A percentile compares a stretch with the other conserved stretches of the same genome.
These are phyloP conservation scores for Flaveria sonorensis DNA, from an alignment of 129 eudicot genomes.

Conservation along the genomic window DNA sequence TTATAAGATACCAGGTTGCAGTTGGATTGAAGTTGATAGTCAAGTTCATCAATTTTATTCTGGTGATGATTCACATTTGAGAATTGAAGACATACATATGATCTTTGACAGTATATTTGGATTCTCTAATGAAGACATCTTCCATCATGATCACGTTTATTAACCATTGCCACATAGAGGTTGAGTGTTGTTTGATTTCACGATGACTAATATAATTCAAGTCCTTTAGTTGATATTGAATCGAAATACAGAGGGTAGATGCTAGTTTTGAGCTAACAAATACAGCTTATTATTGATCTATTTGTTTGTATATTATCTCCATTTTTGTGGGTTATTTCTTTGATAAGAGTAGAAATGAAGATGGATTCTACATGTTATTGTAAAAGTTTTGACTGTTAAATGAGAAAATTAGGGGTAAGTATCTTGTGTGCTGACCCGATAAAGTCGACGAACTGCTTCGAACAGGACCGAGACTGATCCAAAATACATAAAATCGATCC, in stretches of 20 bases:
- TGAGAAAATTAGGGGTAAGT: neutral
- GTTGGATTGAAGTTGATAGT: slow-evolving; percentile 83
- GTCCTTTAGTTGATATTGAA: slow-evolving; percentile 6
- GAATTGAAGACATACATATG: slow-evolving; percentile 56
- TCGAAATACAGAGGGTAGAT: neutral
- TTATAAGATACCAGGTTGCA: slow-evolving; percentile 72
- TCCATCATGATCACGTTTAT: slow-evolving; percentile 5
- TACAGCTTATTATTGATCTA: neutral
- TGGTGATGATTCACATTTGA: slow-evolving; percentile 66
- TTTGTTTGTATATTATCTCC: neutral
- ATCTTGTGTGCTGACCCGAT: too few species aligned
- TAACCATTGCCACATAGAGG: neutral
- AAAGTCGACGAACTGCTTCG: too few species aligned
- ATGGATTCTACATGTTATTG: neutral
- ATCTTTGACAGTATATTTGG: slow-evolving; percentile 48
- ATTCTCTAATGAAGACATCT: slow-evolving; percentile 29
- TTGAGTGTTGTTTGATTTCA: slow-evolving; percentile 7
- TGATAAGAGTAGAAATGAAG: neutral
- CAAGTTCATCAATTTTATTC: slow-evolving; percentile 71
- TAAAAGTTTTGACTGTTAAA: neutral
- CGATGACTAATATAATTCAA: neutral
- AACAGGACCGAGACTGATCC: too few species aligned
- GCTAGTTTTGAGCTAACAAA: slow-evolving; percentile 26
- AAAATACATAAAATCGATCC: too few species aligned
- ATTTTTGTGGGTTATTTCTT: neutral